Conservation (phyloP, 768 basidiomycete species). For the Pilatotrama ljubarskyi region DNA sequence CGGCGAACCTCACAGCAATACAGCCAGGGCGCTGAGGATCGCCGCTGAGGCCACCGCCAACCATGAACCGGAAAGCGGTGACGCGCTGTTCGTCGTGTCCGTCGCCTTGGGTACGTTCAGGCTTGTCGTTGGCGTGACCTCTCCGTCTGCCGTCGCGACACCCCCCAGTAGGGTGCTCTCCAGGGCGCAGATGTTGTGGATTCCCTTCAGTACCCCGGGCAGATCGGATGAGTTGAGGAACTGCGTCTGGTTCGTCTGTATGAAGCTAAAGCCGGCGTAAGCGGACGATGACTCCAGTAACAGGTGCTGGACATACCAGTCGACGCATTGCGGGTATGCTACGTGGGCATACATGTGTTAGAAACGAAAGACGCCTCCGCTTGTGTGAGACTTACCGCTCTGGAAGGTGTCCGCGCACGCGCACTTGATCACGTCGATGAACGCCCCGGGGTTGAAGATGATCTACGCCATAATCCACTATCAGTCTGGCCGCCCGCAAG, state of each 20-base stretch:
- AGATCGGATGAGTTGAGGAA: constrained; percentile 49
- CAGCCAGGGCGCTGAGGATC: neutral
- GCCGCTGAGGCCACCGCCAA: neutral
- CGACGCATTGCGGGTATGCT: constrained; percentile 63
- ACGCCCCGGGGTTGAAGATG: constrained; percentile 63
- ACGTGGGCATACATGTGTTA: neutral
- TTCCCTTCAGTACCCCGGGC: constrained; percentile 48
- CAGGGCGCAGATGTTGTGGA: constrained; percentile 53
- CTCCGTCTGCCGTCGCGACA: constrained; percentile 46
- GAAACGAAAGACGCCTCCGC: neutral
- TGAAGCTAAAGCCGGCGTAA: constrained; percentile 41
- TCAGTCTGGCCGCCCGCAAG: too few relatives aligned
- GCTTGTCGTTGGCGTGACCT: constrained; percentile 35
- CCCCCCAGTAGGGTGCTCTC: constrained; percentile 54
- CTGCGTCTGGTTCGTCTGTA: constrained; percentile 55
- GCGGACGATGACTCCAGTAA: neutral
- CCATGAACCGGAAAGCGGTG: neutral
- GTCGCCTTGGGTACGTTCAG: constrained; percentile 28
- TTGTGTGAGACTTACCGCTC: constrained; percentile 20
- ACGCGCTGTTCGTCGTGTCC: constrained; percentile 11
- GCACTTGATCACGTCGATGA: constrained; percentile 63
- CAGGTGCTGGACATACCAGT: constrained; percentile 52
- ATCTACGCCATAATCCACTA: constrained; percentile 39
- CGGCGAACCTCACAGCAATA: neutral
- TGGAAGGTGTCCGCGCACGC: constrained; percentile 55